Conservation (phyloP, 2,329 filamentous ascomycete species). For the Emmonsiellopsis sp. region DNA sequence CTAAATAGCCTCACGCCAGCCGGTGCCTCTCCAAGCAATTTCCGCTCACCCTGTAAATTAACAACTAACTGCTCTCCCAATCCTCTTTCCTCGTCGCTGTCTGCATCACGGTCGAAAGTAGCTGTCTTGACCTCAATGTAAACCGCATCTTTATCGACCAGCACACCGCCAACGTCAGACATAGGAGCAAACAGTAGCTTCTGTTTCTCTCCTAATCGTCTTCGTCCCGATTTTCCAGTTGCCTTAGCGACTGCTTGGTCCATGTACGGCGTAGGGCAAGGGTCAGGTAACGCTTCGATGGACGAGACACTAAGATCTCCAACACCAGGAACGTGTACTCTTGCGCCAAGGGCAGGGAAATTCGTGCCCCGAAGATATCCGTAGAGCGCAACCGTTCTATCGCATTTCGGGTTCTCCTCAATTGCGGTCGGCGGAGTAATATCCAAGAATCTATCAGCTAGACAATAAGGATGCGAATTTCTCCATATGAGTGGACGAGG, state of each 20-base stretch:
- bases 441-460: conserved; percentile 91
- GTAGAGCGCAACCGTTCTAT: conserved; percentile 82
- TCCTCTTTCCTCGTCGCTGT: conserved; percentile 64
- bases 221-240: conserved; percentile 69
- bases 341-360: conserved; percentile 73
- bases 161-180: conserved; percentile 91
- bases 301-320: conserved; percentile 76
- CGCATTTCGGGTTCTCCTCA: conserved; percentile 79
- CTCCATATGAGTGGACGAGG: conserved; percentile 92
- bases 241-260: conserved; percentile 78
- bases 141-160: conserved; percentile 94
- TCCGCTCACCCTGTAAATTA: conserved; percentile 72
- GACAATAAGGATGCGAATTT: conserved; percentile 87
- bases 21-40: conserved; percentile 70
- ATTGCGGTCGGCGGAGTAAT: conserved; percentile 88
- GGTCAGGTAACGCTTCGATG: conserved; percentile 84
- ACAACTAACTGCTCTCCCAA: conserved; percentile 93
- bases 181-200: conserved; percentile 94
- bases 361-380: conserved; percentile 94
- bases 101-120: conserved; percentile 59
- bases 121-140: conserved; percentile 68
- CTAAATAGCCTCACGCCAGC: conserved; percentile 79
- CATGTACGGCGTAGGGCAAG: conserved; percentile 87
- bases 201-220: conserved; percentile 87
- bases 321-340: conserved; percentile 85